These are phyloP conservation scores for Earliella scabrosa DNA, from an alignment of 1,284 basidiomycete species.

Conservation along the genomic window DNA sequence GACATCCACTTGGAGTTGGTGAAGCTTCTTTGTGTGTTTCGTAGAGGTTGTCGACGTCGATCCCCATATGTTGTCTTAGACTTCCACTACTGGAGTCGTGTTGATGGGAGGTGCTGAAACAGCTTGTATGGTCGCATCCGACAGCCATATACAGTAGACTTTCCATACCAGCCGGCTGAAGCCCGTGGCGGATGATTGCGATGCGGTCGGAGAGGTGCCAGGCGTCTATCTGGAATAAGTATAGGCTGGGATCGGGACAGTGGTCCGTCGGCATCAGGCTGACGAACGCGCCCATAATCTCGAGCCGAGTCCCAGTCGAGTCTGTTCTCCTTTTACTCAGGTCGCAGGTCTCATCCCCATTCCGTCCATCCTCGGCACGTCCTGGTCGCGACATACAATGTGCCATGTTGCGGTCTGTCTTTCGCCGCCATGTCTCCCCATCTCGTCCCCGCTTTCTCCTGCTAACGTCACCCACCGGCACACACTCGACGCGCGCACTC, in stretches of 20 bases:
- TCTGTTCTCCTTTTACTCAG: no score
- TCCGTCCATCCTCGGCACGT: not conserved
- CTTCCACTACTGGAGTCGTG: no score
- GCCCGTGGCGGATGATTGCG: not conserved
- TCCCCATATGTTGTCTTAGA: no score
- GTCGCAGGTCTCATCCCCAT: not conserved
- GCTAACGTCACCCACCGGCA: not conserved
- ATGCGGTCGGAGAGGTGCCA: not conserved
- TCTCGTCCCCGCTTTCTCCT: slow-evolving; percentile 1
- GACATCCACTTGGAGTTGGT: no score
- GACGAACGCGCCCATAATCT: slow-evolving; percentile 7
- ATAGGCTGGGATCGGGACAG: not conserved
- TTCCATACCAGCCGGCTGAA: slow-evolving; percentile 18
- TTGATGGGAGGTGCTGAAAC: no score
- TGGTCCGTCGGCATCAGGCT: slow-evolving; percentile 10
- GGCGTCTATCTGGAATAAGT: not conserved
- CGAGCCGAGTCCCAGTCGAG: not conserved
- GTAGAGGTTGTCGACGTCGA: no score
- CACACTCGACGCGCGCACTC: not conserved
- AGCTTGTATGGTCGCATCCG: no score
- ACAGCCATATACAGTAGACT: no score
- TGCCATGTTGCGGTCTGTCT: slow-evolving; percentile 32
- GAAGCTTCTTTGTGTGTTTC: no score
- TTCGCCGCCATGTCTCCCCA: slow-evolving; percentile 17
- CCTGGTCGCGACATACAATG: slow-evolving; percentile 27